Evolutionary conservation across 441 rosid genomes (phyloP), one percentile per base, ranked within the genome.

Genomic region (Flueggea neowawraea): DNA sequence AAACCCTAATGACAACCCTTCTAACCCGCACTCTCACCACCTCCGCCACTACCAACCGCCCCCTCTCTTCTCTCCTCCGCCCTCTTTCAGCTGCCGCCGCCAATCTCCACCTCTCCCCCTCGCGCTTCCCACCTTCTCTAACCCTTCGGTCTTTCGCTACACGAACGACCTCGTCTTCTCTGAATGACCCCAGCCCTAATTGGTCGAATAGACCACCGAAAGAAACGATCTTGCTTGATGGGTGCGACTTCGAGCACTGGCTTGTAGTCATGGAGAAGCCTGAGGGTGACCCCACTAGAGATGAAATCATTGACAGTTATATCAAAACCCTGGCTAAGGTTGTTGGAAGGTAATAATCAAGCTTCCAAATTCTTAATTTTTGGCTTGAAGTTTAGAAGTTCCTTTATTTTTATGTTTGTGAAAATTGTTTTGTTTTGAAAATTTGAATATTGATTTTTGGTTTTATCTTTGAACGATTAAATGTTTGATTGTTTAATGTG

Each of bases 221-320:
- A 63, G 97, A 89, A 77, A 84, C 96, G 14, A 91, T 89, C 47
- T 68, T 91, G 79, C 83, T 91, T 39, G 97, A 91, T 62, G 90
- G 98, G 0, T 89, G 95, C 66, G 98, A 91, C 72, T 91, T 91
- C 52, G 83, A 89, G 64, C 98, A 91, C 71, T 89, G 96, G 96
- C 96, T 91, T 17, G 84, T 91, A 1, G 98, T 91, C 10, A 32
- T 89, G 89, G 98, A 85, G 51, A 74, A 73, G 48, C 96, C 88
- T 3, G 78, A 78, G 61, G 91, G 79, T 2, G 81, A 84, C 6
- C 78, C 77, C 16, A 89, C 96, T 5, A 78, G 98, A 60, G 96
- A 91, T 55, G 98, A 91, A 44, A 89, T 91, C 31, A 87, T 91
- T 9, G 88, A 87, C 61, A 28, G 63, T 31, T 89, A 89, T 52